Evolutionary conservation across 805 yeast genomes (phyloP), one percentile per base, ranked within the genome.

Genomic region (Candida namnaoensis): DNA sequence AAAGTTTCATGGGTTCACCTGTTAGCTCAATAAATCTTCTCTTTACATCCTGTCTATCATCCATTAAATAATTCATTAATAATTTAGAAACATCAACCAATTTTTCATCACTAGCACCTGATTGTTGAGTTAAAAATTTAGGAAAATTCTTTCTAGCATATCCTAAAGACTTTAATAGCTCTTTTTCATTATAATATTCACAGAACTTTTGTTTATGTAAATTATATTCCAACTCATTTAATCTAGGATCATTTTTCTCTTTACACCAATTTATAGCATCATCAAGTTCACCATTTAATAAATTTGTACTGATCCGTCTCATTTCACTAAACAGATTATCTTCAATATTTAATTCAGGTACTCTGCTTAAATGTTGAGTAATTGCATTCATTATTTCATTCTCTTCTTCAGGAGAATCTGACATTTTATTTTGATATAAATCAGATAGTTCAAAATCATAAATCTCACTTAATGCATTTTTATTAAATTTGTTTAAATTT

Each of bases 251-350:
- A 15, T 50, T 46, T 35, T 63, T 52, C 7, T 44, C 38, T 6
- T 49, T 42, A 28, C 68, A 65, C 85, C 85, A 79, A 3, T 56
- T 57, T 27, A 74, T 66, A 12, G 83, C 81, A 7, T 70, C 64
- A 5, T 49, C 52, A 26, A 72, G 51, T 40, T 74, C 57, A 4
- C 64, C 60, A 3, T 54, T 40, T 26, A 56, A 56, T 23, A 72
- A 49, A 33, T 62, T 64, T 15, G 54, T 50, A 15, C 72, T 51
- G 4, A 76, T 72, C 12, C 56, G 57, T 25, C 70, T 68, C 68
- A 78, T 58, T 23, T 60, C 53, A 6, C 58, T 52, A 44, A 76
- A 72, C 24, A 64, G 63, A 2, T 46, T 42, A 52, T 59, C 66
- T 42, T 56, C 50, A 2, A 64, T 55, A 5, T 57, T 59, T 11